Percentiles rank a stretch among this genome's conserved stretches.
Conservation (phyloP, 164 flowering plant genomes). For the Nymphaea colorata region DNA sequence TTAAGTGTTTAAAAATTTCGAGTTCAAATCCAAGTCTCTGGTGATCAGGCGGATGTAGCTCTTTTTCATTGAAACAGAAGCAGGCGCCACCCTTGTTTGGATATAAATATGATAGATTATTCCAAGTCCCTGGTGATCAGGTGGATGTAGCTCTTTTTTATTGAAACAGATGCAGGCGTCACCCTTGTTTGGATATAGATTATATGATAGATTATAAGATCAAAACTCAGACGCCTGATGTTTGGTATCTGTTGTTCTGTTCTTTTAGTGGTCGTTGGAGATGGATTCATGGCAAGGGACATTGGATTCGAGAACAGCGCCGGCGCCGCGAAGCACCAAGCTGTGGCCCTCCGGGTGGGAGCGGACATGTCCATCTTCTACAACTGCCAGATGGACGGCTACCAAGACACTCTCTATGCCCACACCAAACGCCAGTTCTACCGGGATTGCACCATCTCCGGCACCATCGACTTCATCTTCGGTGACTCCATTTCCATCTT, state of each 20-base stretch:
- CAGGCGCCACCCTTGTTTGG: too few relatives aligned
- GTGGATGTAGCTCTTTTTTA: too few relatives aligned
- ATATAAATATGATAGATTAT: too few relatives aligned
- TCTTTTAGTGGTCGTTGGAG: constrained; percentile 38
- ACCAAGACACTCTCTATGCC: constrained; percentile 69
- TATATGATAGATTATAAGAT: too few relatives aligned
- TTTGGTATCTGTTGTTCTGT: not conserved
- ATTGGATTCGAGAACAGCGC: constrained; percentile 79
- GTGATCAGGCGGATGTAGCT: too few relatives aligned
- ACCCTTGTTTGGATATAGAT: too few relatives aligned
- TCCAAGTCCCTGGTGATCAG: too few relatives aligned
- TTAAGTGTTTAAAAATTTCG: too few relatives aligned
- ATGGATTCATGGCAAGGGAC: constrained; percentile 54
- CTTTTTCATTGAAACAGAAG: too few relatives aligned
- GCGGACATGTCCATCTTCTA: constrained; percentile 45
- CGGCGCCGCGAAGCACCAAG: constrained; percentile 59
- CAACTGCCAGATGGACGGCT: constrained; percentile 64
- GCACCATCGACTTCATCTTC: constrained; percentile 75
- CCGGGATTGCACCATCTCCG: constrained; percentile 65
- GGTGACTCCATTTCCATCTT: constrained; percentile 53
- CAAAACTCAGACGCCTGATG: too few relatives aligned
- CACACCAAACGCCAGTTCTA: constrained; percentile 67
- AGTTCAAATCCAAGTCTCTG: too few relatives aligned
- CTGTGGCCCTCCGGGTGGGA: constrained; percentile 57
- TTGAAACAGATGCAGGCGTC: too few relatives aligned